Conservation (phyloP, 2,329 filamentous ascomycete genomes). For the Grosmannia serpens region DNA sequence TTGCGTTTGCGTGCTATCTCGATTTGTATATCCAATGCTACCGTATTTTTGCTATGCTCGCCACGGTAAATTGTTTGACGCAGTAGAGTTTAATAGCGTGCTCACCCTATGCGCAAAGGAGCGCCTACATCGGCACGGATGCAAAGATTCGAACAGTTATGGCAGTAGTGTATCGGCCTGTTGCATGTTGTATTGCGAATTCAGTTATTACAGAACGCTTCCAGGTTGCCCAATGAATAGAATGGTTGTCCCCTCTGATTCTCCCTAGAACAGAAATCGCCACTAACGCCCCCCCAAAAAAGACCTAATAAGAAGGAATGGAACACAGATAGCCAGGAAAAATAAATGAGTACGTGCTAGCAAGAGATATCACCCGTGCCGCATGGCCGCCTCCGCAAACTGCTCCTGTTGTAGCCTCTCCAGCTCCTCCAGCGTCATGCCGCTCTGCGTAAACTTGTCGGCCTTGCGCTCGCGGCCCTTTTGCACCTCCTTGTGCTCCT, state of each 20-base stretch:
- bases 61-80: background rate
- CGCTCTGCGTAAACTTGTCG: slow-evolving; percentile 92
- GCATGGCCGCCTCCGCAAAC: slow-evolving; percentile 69
- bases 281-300: background rate
- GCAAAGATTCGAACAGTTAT: background rate
- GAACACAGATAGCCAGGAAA: background rate
- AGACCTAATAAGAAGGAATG: background rate
- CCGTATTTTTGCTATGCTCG: background rate
- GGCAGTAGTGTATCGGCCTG: background rate
- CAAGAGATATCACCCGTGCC: slow-evolving; percentile 40
- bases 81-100: no score
- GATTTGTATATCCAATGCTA: background rate
- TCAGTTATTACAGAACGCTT: background rate
- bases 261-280: background rate
- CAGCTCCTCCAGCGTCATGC: slow-evolving; percentile 82
- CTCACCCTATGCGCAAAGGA: background rate
- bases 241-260: background rate
- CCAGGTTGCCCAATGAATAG: background rate
- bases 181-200: background rate
- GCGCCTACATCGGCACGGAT: no score
- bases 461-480: slow-evolving; percentile 95
- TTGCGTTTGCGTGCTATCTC: background rate
- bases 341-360: background rate
- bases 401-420: slow-evolving; percentile 82
- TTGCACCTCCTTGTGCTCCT: slow-evolving; percentile 84